Evolutionary conservation across 2,329 filamentous ascomycete genomes (phyloP).

Genomic region (Epichloe sp.): DNA sequence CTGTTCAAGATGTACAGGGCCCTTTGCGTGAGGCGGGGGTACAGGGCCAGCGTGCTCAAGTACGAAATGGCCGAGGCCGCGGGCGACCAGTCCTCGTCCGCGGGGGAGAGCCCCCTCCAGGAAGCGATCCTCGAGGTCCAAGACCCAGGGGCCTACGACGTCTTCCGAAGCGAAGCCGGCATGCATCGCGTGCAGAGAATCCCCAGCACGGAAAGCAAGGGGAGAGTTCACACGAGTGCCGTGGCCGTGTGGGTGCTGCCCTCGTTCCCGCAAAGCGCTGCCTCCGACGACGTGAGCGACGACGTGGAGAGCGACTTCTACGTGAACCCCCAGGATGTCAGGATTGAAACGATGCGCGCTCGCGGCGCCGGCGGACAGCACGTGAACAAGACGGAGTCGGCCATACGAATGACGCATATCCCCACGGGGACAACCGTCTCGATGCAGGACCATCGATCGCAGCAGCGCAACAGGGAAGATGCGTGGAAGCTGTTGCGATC

Average conservation of each 20-base stretch:
- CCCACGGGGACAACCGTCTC: slow-evolving; percentile 78
- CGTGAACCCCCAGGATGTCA: slow-evolving; percentile 75
- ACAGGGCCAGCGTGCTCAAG: slow-evolving; percentile 59
- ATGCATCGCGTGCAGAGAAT: slow-evolving; percentile 93
- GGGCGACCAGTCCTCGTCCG: slow-evolving; percentile 35
- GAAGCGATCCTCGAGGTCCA: slow-evolving; percentile 83
- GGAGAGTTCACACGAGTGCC: slow-evolving; percentile 84
- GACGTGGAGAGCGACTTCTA: slow-evolving; percentile 89
- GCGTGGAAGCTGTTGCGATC: slow-evolving; percentile 80
- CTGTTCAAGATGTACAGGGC: slow-evolving; percentile 80
- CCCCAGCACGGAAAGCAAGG: slow-evolving; percentile 80
- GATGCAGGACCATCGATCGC: slow-evolving; percentile 87
- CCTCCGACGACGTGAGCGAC: slow-evolving; percentile 45
- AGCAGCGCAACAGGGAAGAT: slow-evolving; percentile 74
- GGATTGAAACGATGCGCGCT: slow-evolving; percentile 79
- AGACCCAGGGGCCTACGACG: slow-evolving; percentile 63
- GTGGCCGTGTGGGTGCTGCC: slow-evolving; percentile 88
- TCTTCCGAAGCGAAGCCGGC: slow-evolving; percentile 76
- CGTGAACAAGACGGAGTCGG: slow-evolving; percentile 96
- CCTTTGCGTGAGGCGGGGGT: slow-evolving; percentile 58
- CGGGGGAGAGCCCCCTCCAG: slow-evolving; percentile 60
- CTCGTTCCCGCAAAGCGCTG: slow-evolving; percentile 51
- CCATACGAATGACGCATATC: slow-evolving; percentile 79
- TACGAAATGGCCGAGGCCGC: slow-evolving; percentile 63
- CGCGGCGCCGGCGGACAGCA: slow-evolving; percentile 90